These are phyloP conservation scores for Mycena indigotica DNA, from an alignment of 768 basidiomycete species.

Conservation along the genomic window DNA sequence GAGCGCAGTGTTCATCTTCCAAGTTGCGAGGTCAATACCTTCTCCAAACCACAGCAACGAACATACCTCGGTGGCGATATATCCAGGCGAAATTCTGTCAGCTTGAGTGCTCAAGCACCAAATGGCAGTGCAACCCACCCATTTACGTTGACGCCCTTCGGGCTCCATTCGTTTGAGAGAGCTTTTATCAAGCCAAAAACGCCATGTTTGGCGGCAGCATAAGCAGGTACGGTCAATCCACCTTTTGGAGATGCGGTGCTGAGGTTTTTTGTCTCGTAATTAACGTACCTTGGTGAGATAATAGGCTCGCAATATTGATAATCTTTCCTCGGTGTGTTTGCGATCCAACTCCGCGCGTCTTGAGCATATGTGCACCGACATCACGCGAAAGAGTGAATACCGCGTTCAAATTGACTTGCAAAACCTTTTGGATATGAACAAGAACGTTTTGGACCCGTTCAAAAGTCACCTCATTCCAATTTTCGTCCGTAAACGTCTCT, in stretches of 20 bases:
- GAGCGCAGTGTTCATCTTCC: slow-evolving; percentile 34
- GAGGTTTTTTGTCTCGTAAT: background rate
- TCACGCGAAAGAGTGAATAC: slow-evolving; percentile 47
- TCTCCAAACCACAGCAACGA: background rate
- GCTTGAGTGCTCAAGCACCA: background rate
- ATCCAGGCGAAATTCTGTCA: slow-evolving; percentile 43
- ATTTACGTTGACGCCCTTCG: slow-evolving; percentile 49
- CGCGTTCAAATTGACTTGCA: slow-evolving; percentile 51
- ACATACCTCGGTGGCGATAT: slow-evolving; percentile 46
- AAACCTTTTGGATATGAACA: slow-evolving; percentile 6
- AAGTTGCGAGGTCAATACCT: background rate
- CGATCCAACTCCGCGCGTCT: slow-evolving; percentile 25
- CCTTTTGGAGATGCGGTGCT: slow-evolving; percentile 3
- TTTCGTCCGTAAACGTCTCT: slow-evolving; percentile 47
- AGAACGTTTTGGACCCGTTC: background rate
- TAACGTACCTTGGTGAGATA: slow-evolving; percentile 31
- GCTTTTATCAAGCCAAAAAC: slow-evolving; percentile 38
- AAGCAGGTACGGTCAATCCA: slow-evolving; percentile 48
- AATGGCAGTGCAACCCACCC: slow-evolving; percentile 12
- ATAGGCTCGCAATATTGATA: slow-evolving; percentile 48
- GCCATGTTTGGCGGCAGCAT: slow-evolving; percentile 50
- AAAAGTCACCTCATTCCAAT: slow-evolving; percentile 46
- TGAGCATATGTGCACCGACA: slow-evolving; percentile 51
- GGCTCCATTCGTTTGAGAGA: slow-evolving; percentile 50
- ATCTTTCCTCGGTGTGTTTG: slow-evolving; percentile 42